Conservation (phyloP, 805 yeast species). For the Starmerella sirachaensis region DNA sequence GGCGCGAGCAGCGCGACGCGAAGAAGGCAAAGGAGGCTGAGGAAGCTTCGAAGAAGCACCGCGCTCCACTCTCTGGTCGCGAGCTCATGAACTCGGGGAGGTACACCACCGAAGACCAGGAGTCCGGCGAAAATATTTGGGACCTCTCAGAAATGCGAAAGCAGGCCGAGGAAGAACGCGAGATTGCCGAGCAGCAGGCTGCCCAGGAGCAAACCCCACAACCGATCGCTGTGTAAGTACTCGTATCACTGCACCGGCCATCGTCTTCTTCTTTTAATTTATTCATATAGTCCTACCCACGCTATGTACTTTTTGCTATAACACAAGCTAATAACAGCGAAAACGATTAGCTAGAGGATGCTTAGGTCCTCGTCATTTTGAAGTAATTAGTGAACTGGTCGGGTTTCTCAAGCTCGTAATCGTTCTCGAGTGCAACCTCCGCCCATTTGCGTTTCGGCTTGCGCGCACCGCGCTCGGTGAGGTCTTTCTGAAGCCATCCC, state of each 20-base stretch:
- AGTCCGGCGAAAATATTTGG: constrained; percentile 26
- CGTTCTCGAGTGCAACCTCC: constrained; percentile 34
- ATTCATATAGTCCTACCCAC: background rate
- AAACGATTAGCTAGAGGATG: no score
- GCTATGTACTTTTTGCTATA: no score
- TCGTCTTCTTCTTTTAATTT: background rate
- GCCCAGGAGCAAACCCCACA: background rate
- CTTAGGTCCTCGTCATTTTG: constrained; percentile 22
- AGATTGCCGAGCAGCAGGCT: constrained; percentile 9
- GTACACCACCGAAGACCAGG: constrained; percentile 24
- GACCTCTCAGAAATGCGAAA: constrained; percentile 29
- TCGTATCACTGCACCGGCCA: no score
- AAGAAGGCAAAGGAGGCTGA: constrained; percentile 37
- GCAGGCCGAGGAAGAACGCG: constrained; percentile 25
- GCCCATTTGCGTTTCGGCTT: constrained; percentile 34
- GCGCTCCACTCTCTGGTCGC: constrained; percentile 25
- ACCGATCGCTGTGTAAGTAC: constrained; percentile 5
- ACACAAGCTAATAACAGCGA: no score
- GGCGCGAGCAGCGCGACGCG: constrained; percentile 65
- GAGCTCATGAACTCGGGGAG: constrained; percentile 33
- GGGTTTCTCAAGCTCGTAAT: constrained; percentile 23
- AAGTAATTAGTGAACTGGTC: constrained; percentile 24
- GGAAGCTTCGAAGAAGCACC: constrained; percentile 35
- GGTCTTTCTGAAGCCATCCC: constrained; percentile 31
- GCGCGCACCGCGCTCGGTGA: constrained; percentile 39